phyloP scores from a whole-genome alignment of 2,329 filamentous ascomycete genomes.

The Xylariales sp. region DNA sequence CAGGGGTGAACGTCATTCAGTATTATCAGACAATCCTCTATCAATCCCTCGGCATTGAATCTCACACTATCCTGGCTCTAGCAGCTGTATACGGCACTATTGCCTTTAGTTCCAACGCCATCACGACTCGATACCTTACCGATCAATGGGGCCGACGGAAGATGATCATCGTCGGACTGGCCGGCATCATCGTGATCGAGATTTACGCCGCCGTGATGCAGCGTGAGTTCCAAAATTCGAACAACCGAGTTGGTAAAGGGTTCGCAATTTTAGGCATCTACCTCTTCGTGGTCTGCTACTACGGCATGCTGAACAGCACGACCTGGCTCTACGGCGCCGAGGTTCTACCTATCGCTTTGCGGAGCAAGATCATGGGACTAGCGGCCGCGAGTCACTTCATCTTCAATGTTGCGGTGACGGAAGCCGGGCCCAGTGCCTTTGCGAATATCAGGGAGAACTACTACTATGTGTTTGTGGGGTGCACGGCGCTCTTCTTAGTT shows the following conservation, averaged over 20 bases:
- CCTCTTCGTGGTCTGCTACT: conserved; percentile 49
- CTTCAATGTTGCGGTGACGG: conserved; percentile 50
- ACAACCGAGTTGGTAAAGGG: conserved; percentile 52
- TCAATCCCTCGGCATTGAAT: conserved; percentile 46
- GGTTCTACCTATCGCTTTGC: conserved; percentile 46
- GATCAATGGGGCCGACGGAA: conserved; percentile 27
- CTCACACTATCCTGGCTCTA: conserved; percentile 46
- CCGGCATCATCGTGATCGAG: conserved; percentile 48
- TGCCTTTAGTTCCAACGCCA: conserved; percentile 36
- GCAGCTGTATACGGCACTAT: conserved; percentile 51
- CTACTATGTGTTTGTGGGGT: conserved; percentile 55
- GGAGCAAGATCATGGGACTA: conserved; percentile 52
- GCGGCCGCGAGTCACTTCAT: conserved; percentile 49
- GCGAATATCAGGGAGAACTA: conserved; percentile 55
- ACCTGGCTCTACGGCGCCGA: conserved; percentile 54
- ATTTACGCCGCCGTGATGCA: conserved; percentile 59
- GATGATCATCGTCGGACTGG: conserved; percentile 51
- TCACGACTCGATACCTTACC: conserved; percentile 10
- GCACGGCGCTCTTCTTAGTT: conserved; percentile 44
- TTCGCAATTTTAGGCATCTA: conserved; percentile 57
- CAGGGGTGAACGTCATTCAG: conserved; percentile 54
- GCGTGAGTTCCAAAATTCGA: conserved; percentile 47
- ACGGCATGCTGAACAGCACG: conserved; percentile 48
- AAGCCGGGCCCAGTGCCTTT: conserved; percentile 51
- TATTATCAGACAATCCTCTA: conserved; percentile 47